phyloP scores from a whole-genome alignment of 495 filamentous ascomycete genomes.

The Astrothelium subdiscretum region DNA sequence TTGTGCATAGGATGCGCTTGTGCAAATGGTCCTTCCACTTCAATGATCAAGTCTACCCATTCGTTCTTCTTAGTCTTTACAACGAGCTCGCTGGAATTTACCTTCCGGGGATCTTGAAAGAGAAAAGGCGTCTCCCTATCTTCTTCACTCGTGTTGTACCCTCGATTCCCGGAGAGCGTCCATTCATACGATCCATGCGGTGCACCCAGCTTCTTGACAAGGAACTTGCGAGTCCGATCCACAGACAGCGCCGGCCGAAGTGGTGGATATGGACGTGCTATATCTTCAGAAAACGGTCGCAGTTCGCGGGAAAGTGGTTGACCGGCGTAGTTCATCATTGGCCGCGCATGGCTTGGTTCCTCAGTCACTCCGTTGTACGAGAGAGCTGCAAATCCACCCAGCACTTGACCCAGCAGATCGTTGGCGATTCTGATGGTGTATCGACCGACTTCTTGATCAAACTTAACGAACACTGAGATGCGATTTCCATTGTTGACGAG shows the following conservation, averaged over 20 bases:
- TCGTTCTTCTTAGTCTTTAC: slow-evolving; percentile 2
- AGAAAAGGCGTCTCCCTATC: not conserved
- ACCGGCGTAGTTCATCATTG: slow-evolving; percentile 5
- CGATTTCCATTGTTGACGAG: slow-evolving; percentile 6
- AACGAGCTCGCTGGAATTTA: not conserved
- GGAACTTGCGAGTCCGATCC: slow-evolving; percentile 2
- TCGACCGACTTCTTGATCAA: slow-evolving; percentile 2
- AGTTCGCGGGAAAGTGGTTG: not conserved
- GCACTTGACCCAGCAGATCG: slow-evolving; percentile 1
- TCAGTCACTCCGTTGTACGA: slow-evolving; percentile 2
- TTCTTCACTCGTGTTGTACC: slow-evolving; percentile 4
- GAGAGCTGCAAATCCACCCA: not conserved
- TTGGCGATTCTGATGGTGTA: slow-evolving; percentile 3
- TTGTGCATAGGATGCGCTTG: slow-evolving; percentile 8
- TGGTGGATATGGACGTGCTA: slow-evolving; percentile 3
- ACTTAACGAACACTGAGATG: slow-evolving; percentile 5
- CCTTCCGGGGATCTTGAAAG: not conserved
- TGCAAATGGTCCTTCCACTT: slow-evolving; percentile 3
- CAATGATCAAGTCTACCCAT: slow-evolving; percentile 5
- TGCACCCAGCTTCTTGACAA: not conserved
- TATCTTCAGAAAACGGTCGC: not conserved
- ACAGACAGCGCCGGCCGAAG: not conserved
- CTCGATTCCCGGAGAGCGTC: slow-evolving; percentile 1
- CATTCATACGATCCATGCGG: not conserved
- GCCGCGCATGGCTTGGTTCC: not conserved